These are phyloP conservation scores for Cucurbita ficifolia DNA, from an alignment of 306 rosid genomes.

Conservation along the genomic window DNA sequence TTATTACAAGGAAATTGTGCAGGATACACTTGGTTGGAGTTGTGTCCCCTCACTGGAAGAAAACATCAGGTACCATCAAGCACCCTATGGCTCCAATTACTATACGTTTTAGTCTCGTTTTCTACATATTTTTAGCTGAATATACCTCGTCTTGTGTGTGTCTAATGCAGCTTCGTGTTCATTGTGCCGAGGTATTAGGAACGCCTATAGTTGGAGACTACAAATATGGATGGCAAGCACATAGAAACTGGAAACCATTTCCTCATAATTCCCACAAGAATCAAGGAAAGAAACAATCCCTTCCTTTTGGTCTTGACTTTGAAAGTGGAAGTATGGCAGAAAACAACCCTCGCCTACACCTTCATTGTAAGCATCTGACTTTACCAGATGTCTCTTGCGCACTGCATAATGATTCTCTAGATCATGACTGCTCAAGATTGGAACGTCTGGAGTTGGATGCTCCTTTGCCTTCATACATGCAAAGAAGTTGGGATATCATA, in stretches of 20 bases:
- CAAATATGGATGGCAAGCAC: constrained; percentile 88
- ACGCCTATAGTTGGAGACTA: constrained; percentile 93
- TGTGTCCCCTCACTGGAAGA: constrained; percentile 80
- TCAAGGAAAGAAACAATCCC: constrained; percentile 17
- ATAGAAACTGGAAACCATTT: constrained; percentile 43
- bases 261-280: constrained; percentile 1
- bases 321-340: constrained; percentile 53
- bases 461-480: constrained; percentile 65
- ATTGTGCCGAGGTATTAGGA: constrained; percentile 85
- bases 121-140: not conserved
- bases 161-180: constrained; percentile 65
- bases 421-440: constrained; percentile 39
- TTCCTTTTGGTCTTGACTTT: constrained; percentile 64
- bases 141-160: not conserved
- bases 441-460: constrained; percentile 50
- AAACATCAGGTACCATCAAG: constrained; percentile 68
- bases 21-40: constrained; percentile 89
- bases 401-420: constrained; percentile 31
- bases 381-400: constrained; percentile 61
- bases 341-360: constrained; percentile 56
- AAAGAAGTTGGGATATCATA: constrained; percentile 68
- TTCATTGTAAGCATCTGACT: constrained; percentile 67
- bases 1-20: constrained; percentile 19
- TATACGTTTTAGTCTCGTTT: not conserved
- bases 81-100: not conserved